Base-by-base conservation (phyloP, 2,329 filamentous ascomycete species). In the Alternaria arborescens region DNA sequence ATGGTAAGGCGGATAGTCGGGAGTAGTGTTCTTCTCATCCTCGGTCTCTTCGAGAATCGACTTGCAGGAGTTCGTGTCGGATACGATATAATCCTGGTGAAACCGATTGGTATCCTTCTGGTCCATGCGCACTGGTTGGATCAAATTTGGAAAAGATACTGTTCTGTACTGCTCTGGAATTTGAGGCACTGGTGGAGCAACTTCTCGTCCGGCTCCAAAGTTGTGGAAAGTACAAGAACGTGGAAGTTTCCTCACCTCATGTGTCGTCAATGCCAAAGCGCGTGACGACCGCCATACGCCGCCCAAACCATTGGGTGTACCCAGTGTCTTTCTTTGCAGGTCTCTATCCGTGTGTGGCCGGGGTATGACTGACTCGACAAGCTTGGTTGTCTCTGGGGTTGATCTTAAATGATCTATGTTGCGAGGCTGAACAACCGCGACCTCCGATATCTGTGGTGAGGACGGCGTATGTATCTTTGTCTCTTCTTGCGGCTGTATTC, bases 201-300 rank as follows among this genome's bases (percentile, higher is more conserved):
- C 24, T 36, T 70, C 66, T 60, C 18, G 32, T 22, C 42, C 32
- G 55, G 40, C 57, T 58, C 61, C 64, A 65, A 75, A 53, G 61
- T 61, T 44, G 53, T 77, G 70, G 52, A 72, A 71, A 38, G 73
- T 75, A 30, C 62, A 65, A 54, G 73, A 75, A 57, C 66, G 71
- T 63, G 74, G 68, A 28, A 76, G 58, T 59, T 69, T 65, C 66
- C 67, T 78, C 72, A 77, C 76, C 75, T 78, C 70, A 63, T 71
- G 62, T 48, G 69, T 74, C 58, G 60, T 55, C 30, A 54, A 57
- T 52, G 57, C 63, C 48, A 64, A 57, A 59, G 67, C 51, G 55
- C 58, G 62, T 52, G 71, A 72, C n/a, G 66, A 61, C n/a, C 66
- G 60, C 62, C 66, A 69, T 47, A 63, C 58, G 48, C 67, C 65